phyloP scores from a whole-genome alignment of 768 basidiomycete species.

The Phlebiopsis flavidoalba region DNA sequence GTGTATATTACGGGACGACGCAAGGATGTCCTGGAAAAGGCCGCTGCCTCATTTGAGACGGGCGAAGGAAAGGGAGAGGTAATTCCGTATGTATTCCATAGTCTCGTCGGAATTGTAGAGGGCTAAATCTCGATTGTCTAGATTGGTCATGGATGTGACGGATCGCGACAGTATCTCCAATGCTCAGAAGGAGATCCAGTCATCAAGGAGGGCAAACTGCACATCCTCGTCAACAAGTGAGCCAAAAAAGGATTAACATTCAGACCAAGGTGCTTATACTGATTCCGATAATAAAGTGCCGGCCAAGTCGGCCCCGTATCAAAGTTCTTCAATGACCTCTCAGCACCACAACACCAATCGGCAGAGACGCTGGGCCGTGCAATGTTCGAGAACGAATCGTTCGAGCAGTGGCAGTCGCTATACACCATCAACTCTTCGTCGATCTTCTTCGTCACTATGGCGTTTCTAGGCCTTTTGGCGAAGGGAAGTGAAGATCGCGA shows the following conservation, averaged over 20 bases:
- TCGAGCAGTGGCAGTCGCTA: slow-evolving; percentile 56
- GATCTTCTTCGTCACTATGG: slow-evolving; percentile 72
- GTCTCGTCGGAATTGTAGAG: neutral
- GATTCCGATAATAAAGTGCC: slow-evolving; percentile 40
- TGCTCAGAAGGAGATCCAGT: slow-evolving; percentile 48
- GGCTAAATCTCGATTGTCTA: slow-evolving; percentile 18
- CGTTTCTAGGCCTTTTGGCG: slow-evolving; percentile 70
- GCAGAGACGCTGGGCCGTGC: slow-evolving; percentile 63
- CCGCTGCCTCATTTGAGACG: slow-evolving; percentile 38
- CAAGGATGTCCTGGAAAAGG: slow-evolving; percentile 55
- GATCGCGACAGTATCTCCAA: slow-evolving; percentile 58
- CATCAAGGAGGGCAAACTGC: slow-evolving; percentile 64
- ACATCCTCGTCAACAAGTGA: slow-evolving; percentile 82
- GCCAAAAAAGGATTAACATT: slow-evolving; percentile 16
- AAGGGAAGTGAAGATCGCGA: slow-evolving; percentile 59
- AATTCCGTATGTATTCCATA: slow-evolving; percentile 44
- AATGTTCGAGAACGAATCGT: slow-evolving; percentile 63
- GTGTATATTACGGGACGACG: slow-evolving; percentile 79
- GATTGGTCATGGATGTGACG: slow-evolving; percentile 69
- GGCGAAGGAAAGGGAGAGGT: slow-evolving; percentile 40
- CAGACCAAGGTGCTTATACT: neutral
- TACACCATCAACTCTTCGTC: slow-evolving; percentile 70
- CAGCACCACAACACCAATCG: slow-evolving; percentile 54
- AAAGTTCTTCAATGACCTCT: slow-evolving; percentile 49
- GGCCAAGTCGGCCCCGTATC: slow-evolving; percentile 68